Evolutionary conservation across 2,329 filamentous ascomycete species (phyloP), one percentile per base, ranked within the genome.

Genomic region (Botrytis sinoallii): DNA sequence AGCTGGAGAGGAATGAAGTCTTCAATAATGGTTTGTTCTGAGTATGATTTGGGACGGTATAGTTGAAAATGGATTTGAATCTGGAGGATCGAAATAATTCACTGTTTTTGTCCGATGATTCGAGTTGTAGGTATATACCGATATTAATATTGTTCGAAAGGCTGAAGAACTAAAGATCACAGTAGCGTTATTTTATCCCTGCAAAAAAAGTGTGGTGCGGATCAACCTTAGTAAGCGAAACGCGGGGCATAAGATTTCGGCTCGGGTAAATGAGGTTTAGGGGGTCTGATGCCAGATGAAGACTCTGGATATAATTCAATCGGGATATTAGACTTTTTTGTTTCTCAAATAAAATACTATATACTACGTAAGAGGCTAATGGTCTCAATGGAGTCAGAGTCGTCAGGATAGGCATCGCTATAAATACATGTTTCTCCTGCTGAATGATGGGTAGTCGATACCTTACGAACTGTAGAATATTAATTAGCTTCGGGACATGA

Each of bases 151-250:
- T 70, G 32, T 61, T 61, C 22, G 35, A 61, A 63, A 71, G 67
- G 71, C 71, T 75, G 66, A 71, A 48, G 40, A 73, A 35, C 46
- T 61, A 35, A 42, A 73, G 66, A 59, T 61, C 18, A 57, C 52
- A 29, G 63, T 74, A 70, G 72, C 67, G 72, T 25, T 29, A 61
- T 42, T 38, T 42, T 48, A 74, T 69, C 71, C 71, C 71, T 72
- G 48, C 66, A 68, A 67, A 25, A 52, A 46, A 44, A 29, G 35
- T 55, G 44, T 46, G 46, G 25, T 35, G 35, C n/a, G 14, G n/a
- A 57, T 57, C 52, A 57, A 18, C n/a, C n/a, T 29, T 29, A 57
- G n/a, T 29, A 18, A 42, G 38, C 48, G 10, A 68, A 68, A 68
- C 66, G 66, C 66, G 66, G 66, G 66, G 66, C 66, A 68, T 38